Evolutionary conservation across 192 early-diverging fungal genomes (phyloP), one percentile per base, ranked within the genome.

Genomic region (Chytriomyces sp.): DNA sequence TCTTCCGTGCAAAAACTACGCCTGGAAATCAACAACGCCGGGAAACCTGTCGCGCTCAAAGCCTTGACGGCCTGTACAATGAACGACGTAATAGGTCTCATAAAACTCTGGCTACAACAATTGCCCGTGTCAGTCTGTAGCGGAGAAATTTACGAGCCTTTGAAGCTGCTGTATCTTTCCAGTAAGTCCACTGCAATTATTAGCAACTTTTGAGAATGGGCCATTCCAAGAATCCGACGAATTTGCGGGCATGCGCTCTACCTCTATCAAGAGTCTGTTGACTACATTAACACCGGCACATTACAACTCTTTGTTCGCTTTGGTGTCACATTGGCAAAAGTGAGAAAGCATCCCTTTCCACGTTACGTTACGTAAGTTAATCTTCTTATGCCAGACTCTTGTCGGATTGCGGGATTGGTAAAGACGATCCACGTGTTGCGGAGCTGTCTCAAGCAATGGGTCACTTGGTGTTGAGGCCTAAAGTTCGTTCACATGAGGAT

Each of bases 151-250:
- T 84, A 84, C 59, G 82, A 84, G 12, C 77, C 79, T 0, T 57
- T 84, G 5, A 84, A 84, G 61, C 63, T 84, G 4, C 67, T 84
- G 61, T 84, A 84, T 59, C 69, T 84, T 32, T 76, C 73, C 52
- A 84, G 73, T 74, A 40, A 44, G 72, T 33, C 39, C n/a, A 22
- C 62, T 0, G 30, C 39, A 39, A 64, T 38, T 34, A 71, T 72
- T 31, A 72, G 70, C 28, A 67, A 77, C 34, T n/a, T 40, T 61
- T 1, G 26, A 26, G 4, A 62, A 31, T 53, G 28, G 61, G 40
- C 12, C 54, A 28, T 32, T 37, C 41, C 39, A 55, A 66, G 62
- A 77, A 58, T 64, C 74, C 22, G 73, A 79, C 30, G 78, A 75
- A 36, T 60, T 68, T 31, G 72, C 39, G 6, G 49, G 52, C 8